Base-by-base conservation (phyloP, 1,139 yeast genomes). In the Candida labiduridarum region DNA sequence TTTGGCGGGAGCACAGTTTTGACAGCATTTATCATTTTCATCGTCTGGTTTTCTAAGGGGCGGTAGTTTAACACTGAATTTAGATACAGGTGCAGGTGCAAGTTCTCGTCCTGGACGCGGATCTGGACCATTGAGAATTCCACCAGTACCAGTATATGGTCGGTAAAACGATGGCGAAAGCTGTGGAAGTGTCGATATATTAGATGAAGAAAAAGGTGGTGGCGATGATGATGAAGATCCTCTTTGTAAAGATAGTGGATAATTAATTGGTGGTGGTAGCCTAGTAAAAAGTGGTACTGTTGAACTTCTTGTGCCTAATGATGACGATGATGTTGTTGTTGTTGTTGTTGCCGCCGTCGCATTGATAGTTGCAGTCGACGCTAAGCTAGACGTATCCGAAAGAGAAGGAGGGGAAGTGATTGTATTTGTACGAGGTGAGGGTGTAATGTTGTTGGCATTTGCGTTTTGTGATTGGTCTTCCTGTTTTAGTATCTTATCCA, bases 31-130 rank as follows among this genome's bases (percentile, higher is more conserved):
- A 12, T 7, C 12, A 12, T 38, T 8, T 12, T 43, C 48, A 16
- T 44, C 48, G 16, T 27, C 27, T 10, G 27, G 18, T 11, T 55
- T 56, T 44, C 38, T 51, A 12, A 59, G 57, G 9, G 62, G 63
- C 9, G 61, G 57, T 34, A 49, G 35, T 35, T 41, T 47, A 22
- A 42, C 35, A 39, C 19, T 25, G 19, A 38, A 38, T 7, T 8
- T 8, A 35, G 76, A 75, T 1, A 76, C 76, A 2, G 79, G 79
- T 0, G 79, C 79, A 0, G 79, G 79, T 22, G n/a, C 14, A 10
- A 76, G 76, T 1, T 76, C 76, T 3, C 79, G 80, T 0, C 79
- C 79, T 0, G 79, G 79, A 11, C 73, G 63, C 1, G 79, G 79
- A 1, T 78, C 79, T 0, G 80, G 79, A 0, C 79, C 79, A 56